Evolutionary conservation across 2,329 filamentous ascomycete species (phyloP).

Genomic region (Dactylellina leptospora): DNA sequence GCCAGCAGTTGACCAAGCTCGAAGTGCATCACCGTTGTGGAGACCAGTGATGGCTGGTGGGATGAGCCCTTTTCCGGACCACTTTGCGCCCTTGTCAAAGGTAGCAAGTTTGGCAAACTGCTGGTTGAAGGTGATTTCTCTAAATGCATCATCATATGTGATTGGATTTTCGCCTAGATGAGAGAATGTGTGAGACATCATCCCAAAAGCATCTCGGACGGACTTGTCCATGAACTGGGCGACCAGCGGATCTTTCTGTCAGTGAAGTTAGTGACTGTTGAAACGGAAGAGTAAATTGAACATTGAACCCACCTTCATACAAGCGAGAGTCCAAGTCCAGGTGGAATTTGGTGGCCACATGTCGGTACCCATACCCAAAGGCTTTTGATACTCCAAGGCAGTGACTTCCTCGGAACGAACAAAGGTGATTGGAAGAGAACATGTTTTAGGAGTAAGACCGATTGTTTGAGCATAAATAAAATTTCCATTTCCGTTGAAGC

Average conservation of each 20-base stretch:
- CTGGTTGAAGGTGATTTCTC: constrained; percentile 70
- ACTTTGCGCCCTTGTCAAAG: constrained; percentile 63
- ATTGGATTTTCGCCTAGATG: constrained; percentile 70
- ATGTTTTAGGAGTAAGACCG: constrained; percentile 55
- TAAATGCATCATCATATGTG: constrained; percentile 67
- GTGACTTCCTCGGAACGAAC: constrained; percentile 58
- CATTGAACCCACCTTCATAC: constrained; percentile 26
- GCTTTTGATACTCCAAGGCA: constrained; percentile 63
- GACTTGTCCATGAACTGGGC: constrained; percentile 54
- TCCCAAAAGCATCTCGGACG: constrained; percentile 67
- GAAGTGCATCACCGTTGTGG: constrained; percentile 71
- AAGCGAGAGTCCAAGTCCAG: constrained; percentile 25
- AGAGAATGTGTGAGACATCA: constrained; percentile 72
- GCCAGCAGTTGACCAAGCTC: constrained; percentile 69
- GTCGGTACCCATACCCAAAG: constrained; percentile 64
- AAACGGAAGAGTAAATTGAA: background rate
- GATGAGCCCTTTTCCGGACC: constrained; percentile 68
- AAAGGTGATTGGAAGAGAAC: constrained; percentile 56
- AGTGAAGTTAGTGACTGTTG: background rate
- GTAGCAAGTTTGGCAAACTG: constrained; percentile 68
- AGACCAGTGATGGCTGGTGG: constrained; percentile 72
- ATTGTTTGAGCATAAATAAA: constrained; percentile 59
- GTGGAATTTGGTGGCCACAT: constrained; percentile 62
- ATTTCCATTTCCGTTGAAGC: constrained; percentile 68
- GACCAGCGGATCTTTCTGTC: constrained; percentile 34